Evolutionary conservation across 495 filamentous ascomycete genomes (phyloP).

Genomic region (Staphylotrichum longicolle): DNA sequence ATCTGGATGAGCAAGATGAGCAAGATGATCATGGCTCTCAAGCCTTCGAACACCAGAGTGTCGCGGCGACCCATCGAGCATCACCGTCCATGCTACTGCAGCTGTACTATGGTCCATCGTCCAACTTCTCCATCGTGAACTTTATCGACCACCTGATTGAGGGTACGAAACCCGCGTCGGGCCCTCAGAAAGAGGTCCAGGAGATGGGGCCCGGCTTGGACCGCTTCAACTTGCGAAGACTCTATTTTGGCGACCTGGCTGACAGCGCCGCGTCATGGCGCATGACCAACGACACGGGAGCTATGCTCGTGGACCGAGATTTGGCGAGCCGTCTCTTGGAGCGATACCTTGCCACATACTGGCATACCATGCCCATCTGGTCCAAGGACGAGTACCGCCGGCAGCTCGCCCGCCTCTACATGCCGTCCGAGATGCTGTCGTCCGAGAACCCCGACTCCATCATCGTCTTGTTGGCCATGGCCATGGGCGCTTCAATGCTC

Average conservation of each 20-base stretch:
- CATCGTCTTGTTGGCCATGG: constrained; percentile 6
- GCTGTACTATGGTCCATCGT: constrained; percentile 8
- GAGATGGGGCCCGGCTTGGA: constrained; percentile 12
- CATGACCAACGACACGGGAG: constrained; percentile 5
- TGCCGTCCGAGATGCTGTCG: constrained; percentile 4
- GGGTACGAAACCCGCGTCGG: constrained; percentile 4
- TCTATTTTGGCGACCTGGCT: constrained; percentile 10
- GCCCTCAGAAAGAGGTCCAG: constrained; percentile 7
- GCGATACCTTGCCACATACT: constrained; percentile 9
- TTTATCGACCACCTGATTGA: constrained; percentile 6
- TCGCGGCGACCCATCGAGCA: constrained; percentile 1
- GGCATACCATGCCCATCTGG: constrained; percentile 6
- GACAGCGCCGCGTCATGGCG: constrained; percentile 6
- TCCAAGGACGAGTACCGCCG: constrained; percentile 12
- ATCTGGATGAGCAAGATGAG: background rate
- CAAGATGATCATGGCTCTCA: constrained; percentile 3
- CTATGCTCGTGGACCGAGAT: constrained; percentile 4
- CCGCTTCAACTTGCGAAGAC: constrained; percentile 10
- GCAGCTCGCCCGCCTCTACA: constrained; percentile 7
- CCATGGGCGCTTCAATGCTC: constrained; percentile 9
- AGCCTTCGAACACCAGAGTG: constrained; percentile 1
- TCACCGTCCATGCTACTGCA: too few relatives aligned
- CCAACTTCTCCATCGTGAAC: constrained; percentile 6
- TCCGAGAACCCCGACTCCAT: constrained; percentile 6
- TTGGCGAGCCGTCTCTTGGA: constrained; percentile 3